Percentiles rank a stretch among this genome's conserved stretches.
Conservation (phyloP, 2,329 filamentous ascomycete species). For the Colletotrichum caudatum region DNA sequence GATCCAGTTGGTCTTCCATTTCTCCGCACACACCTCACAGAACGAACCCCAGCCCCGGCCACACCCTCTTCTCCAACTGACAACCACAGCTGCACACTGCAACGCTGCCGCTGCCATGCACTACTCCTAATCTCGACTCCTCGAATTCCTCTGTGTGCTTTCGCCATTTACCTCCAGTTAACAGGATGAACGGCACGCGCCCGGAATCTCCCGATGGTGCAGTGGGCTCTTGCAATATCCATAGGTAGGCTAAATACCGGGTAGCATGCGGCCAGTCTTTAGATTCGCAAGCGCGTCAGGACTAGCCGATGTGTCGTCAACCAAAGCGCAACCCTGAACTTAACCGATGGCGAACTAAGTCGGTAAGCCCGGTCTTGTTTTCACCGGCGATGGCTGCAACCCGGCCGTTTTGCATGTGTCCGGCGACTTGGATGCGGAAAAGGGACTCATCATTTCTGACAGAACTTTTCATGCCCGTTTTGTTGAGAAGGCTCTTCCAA, state of each 20-base stretch:
- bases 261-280: neutral
- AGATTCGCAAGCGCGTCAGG: constrained; percentile 7
- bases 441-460: constrained; percentile 26
- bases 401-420: constrained; percentile 15
- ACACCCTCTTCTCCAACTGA: constrained; percentile 11
- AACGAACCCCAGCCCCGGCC: constrained; percentile 22
- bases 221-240: constrained; percentile 1
- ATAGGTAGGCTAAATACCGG: constrained; percentile 33
- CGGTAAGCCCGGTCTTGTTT: neutral
- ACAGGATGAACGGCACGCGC: neutral
- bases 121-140: neutral
- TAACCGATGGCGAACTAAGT: neutral
- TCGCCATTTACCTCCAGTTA: neutral
- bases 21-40: constrained; percentile 21
- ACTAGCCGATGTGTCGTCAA: constrained; percentile 1
- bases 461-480: constrained; percentile 24
- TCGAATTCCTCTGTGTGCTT: neutral
- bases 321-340: constrained; percentile 10
- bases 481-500: constrained; percentile 1
- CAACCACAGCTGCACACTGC: neutral
- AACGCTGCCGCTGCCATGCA: constrained; percentile 1
- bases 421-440: constrained; percentile 12
- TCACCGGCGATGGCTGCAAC: neutral
- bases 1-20: constrained; percentile 20
- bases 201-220: constrained; percentile 39